Base-by-base conservation (phyloP, 2,329 filamentous ascomycete genomes). In the Colletotrichum coccodes region DNA sequence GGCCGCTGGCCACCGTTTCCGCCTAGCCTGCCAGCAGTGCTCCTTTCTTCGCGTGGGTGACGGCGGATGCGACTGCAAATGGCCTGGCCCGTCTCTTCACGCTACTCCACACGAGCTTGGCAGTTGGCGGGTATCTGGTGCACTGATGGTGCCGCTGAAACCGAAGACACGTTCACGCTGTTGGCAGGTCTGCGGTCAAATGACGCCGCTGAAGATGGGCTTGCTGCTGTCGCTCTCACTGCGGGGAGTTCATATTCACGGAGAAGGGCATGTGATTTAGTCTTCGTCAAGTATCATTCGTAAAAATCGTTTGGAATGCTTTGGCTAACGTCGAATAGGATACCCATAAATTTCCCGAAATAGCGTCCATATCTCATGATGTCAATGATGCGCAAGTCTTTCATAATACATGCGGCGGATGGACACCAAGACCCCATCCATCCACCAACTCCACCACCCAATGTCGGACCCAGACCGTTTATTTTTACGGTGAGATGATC, bases 341-440 rank as follows among this genome's bases (percentile, higher is more conserved):
- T 69, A 50, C 61, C 49, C 54, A 56, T 47, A 64, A 36, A 59
- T 36, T 56, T 54, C 61, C 61, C 54, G 18, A 64, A 60, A 56
- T 60, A 65, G 21, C 21, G 65, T 68, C 65, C 65, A 42, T 68
- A 66, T 65, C 66, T 69, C 66, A 69, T 68, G 47, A 68, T 65
- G 61, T 30, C 50, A 47, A 54, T 59, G 54, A 65, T 69, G 66
- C 66, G 56, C 66, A 69, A 65, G 8, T 60, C 49, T 50, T 65
- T 60, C 66, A 69, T 66, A 69, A 56, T 60, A 69, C 66, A 69
- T 28, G 54, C 54, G 61, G 66, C 42, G 38, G 66, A 69, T 60
- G 54, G 49, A 69, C 60, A 42, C 54, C 61, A 0, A 49, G 38
- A 56, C 12, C n/a, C 18, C 54, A 59, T 44, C 61, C 56, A 40